Conservation (phyloP, 192 early-diverging fungal species). For the Mortierella hygrophila region DNA sequence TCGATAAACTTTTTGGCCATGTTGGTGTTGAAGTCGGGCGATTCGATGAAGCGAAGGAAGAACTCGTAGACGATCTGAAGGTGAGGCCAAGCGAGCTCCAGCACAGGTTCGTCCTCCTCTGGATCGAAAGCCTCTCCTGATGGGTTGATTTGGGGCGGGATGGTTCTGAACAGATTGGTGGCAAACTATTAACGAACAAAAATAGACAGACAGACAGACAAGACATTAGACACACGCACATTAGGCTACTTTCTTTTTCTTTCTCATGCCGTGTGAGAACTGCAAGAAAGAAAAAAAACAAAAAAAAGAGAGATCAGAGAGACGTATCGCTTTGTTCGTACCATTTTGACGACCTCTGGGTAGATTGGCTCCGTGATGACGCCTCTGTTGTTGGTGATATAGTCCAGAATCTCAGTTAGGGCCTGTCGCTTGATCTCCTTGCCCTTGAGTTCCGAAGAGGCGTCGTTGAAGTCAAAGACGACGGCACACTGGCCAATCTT, state of each 20-base stretch:
- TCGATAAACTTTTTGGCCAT: conserved; percentile 98
- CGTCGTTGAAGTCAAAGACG: conserved; percentile 97
- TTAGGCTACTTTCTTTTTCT: neutral
- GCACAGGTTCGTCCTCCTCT: conserved; percentile 98
- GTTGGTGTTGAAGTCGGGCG: conserved; percentile 97
- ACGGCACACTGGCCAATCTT: conserved; percentile 94
- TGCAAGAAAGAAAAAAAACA: neutral
- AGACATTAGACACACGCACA: neutral
- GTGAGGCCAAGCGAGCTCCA: conserved; percentile 98
- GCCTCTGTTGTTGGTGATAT: conserved; percentile 89
- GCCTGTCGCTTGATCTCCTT: conserved; percentile 97
- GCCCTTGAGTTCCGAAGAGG: conserved; percentile 87
- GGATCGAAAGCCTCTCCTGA: conserved; percentile 98
- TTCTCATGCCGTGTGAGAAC: neutral
- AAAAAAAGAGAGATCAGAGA: neutral
- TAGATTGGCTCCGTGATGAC: conserved; percentile 93
- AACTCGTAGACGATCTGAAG: conserved; percentile 98
- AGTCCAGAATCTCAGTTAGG: conserved; percentile 93
- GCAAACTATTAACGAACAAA: conserved; percentile 76
- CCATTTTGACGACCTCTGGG: conserved; percentile 95
- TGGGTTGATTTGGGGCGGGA: conserved; percentile 96
- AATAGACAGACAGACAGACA: neutral
- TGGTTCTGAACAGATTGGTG: conserved; percentile 95
- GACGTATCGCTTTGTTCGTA: conserved; percentile 52
- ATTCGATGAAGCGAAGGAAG: conserved; percentile 98